phyloP scores from a whole-genome alignment of 805 yeast genomes.

The Myxozyma melibiosi region DNA sequence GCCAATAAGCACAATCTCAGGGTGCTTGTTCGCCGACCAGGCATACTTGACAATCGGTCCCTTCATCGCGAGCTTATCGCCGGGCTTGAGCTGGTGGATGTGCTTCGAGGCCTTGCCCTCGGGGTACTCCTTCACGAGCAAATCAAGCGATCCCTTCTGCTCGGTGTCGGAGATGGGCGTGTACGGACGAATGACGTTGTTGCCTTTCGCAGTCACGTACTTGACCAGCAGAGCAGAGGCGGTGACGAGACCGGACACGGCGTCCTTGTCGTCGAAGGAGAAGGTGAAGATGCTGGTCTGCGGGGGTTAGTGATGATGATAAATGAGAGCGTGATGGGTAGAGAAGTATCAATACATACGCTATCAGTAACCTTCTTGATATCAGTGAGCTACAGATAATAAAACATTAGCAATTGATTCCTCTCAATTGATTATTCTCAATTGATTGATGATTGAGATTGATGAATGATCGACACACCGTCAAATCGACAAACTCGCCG shows the following conservation, averaged over 20 bases:
- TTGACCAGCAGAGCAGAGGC: conserved; percentile 84
- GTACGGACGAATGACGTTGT: conserved; percentile 75
- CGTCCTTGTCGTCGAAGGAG: conserved; percentile 32
- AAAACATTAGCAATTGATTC: background rate
- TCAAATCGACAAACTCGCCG: conserved; percentile 30
- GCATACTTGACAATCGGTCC: conserved; percentile 93
- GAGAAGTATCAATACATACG: conserved; percentile 12
- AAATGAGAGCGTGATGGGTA: background rate
- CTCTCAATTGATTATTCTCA: background rate
- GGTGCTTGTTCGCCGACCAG: conserved; percentile 83
- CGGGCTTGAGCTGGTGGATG: conserved; percentile 65
- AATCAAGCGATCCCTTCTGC: conserved; percentile 71
- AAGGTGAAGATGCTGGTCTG: conserved; percentile 32
- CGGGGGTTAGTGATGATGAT: background rate
- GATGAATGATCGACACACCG: conserved; percentile 19
- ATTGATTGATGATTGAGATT: no score
- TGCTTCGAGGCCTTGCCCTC: conserved; percentile 83
- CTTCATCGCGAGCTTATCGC: conserved; percentile 85
- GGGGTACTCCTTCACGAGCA: conserved; percentile 82
- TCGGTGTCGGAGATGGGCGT: conserved; percentile 81
- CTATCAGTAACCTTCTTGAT: conserved; percentile 16
- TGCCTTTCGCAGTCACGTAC: conserved; percentile 72
- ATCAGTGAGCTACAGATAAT: conserved; percentile 19
- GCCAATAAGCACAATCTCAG: conserved; percentile 79
- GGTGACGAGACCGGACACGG: conserved; percentile 39